Base-by-base conservation (phyloP, 2,329 filamentous ascomycete species). In the Catunica adiposa region DNA sequence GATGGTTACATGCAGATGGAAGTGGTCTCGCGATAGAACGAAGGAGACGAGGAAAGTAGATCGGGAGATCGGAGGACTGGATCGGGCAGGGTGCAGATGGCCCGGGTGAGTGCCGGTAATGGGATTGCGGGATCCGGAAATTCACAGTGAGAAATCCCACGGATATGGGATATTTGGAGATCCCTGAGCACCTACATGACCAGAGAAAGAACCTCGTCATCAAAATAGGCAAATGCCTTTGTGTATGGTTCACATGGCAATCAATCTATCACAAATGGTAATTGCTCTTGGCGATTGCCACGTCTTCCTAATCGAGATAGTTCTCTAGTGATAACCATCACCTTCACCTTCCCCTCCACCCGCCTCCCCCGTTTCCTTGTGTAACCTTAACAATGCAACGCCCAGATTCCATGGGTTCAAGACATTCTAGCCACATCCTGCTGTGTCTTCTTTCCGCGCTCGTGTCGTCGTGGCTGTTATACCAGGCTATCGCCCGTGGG, bases 361-460 rank as follows among this genome's bases (percentile, higher is more conserved):
- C 44, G 4, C 23, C 44, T 48, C 44, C 15, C 15, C 4, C 20
- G 3, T 26, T 48, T 26, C 17, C 42, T 34, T n/a, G n/a, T 54
- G 42, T 54, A 54, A 20, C 26, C 15, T 22, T 17, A 25, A 42
- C 25, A 54, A 46, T 48, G 40, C 38, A 54, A 46, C 53, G n/a
- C 53, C 53, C 42, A 47, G 23, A 20, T 25, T 37, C 44, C 42
- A 55, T 50, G 25, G 38, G 34, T 56, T 23, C 40, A 31, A 56
- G 47, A 56, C 54, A 56, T 29, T 14, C 54, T 52, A 34, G 54
- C 48, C 48, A 56, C 54, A 56, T 56, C 54, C 46, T 56, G 38
- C 48, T 51, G 44, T 25, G 15, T 7, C n/a, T 22, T 17, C 17
- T 44, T 44, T n/a, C 17, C n/a, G 4, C 20, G 26, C 34, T 50